phyloP scores from a whole-genome alignment of 2,329 filamentous ascomycete genomes.

The Aspergillus thermomutatus region DNA sequence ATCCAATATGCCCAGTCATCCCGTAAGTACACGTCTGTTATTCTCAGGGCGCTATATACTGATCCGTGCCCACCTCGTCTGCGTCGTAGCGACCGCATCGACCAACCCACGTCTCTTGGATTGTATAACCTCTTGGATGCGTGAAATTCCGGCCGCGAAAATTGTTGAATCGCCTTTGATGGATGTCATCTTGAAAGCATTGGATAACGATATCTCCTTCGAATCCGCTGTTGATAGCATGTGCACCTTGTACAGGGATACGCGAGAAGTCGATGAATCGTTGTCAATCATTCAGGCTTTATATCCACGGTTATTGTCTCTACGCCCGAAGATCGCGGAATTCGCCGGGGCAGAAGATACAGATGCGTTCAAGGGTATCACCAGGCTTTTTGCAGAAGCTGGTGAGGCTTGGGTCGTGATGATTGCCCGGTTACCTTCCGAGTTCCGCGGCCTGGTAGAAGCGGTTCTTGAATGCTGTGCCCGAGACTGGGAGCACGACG shows the following conservation, averaged over 20 bases:
- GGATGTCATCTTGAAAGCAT: constrained; percentile 72
- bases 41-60: constrained; percentile 6
- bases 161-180: constrained; percentile 84
- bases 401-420: constrained; percentile 92
- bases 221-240: constrained; percentile 89
- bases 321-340: constrained; percentile 72
- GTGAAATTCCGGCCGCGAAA: constrained; percentile 80
- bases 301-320: constrained; percentile 73
- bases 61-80: constrained; percentile 16
- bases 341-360: constrained; percentile 76
- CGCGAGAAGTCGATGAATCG: constrained; percentile 88
- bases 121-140: constrained; percentile 94
- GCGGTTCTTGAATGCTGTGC: constrained; percentile 88
- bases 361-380: constrained; percentile 83
- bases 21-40: constrained; percentile 49
- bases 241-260: constrained; percentile 87
- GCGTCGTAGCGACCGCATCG: constrained; percentile 62
- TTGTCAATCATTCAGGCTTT: constrained; percentile 76
- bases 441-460: constrained; percentile 84
- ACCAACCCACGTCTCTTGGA: constrained; percentile 88
- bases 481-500: constrained; percentile 82
- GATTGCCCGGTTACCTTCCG: constrained; percentile 75
- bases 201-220: constrained; percentile 73
- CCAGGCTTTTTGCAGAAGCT: constrained; percentile 86
- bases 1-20: constrained; percentile 91